Evolutionary conservation across 2,329 filamentous ascomycete species (phyloP).

Genomic region (Aspergillus sp.): DNA sequence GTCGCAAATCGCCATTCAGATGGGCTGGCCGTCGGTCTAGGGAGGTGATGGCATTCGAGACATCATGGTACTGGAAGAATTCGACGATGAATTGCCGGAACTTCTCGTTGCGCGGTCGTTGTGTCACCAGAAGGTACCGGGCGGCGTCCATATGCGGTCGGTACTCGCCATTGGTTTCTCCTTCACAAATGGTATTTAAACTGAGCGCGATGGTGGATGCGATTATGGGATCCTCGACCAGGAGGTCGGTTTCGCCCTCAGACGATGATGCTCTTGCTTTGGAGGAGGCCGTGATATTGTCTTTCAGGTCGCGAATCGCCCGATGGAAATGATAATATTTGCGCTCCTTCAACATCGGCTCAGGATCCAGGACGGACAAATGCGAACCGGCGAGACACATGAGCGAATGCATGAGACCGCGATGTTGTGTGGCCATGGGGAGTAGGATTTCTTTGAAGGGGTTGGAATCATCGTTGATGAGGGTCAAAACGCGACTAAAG

Average conservation of each 20-base stretch:
- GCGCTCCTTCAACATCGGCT: constrained; percentile 46
- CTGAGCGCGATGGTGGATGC: constrained; percentile 55
- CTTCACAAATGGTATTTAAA: constrained; percentile 55
- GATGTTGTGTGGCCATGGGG: constrained; percentile 71
- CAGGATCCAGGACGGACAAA: constrained; percentile 47
- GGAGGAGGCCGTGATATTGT: constrained; percentile 30
- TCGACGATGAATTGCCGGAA: constrained; percentile 66
- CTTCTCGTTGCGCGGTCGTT: constrained; percentile 56
- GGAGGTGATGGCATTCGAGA: constrained; percentile 52
- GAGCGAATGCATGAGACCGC: constrained; percentile 84
- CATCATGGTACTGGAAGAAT: constrained; percentile 78
- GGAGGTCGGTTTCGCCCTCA: constrained; percentile 26
- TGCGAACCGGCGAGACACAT: constrained; percentile 78
- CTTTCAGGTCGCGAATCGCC: constrained; percentile 34
- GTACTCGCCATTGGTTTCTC: constrained; percentile 62
- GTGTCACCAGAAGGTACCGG: constrained; percentile 59
- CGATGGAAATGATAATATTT: constrained; percentile 49
- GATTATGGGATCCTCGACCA: constrained; percentile 54
- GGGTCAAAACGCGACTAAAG: constrained; percentile 71
- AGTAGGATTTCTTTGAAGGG: constrained; percentile 80
- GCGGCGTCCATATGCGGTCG: constrained; percentile 73
- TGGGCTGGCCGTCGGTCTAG: constrained; percentile 48
- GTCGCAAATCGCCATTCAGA: constrained; percentile 47
- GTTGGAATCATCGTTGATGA: constrained; percentile 73
- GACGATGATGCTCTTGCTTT: constrained; percentile 4